Conservation (phyloP, 331 rosid genomes). For the Cydonia oblonga region DNA sequence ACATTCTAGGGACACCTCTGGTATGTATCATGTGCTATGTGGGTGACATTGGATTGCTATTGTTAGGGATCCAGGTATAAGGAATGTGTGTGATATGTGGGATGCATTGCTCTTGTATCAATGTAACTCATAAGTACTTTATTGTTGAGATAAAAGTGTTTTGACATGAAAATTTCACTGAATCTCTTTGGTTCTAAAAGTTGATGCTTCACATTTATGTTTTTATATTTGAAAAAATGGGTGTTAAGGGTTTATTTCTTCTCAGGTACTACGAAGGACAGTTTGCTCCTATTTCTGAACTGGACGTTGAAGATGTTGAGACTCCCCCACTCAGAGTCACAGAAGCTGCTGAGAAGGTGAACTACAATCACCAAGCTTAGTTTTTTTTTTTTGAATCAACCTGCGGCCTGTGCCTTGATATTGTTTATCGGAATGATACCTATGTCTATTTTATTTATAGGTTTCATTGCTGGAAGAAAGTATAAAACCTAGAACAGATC, state of each 20-base stretch:
- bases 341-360: conserved; percentile 87
- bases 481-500: conserved; percentile 70
- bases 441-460: conserved; percentile 25
- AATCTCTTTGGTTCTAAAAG: neutral
- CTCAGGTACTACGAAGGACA: conserved; percentile 90
- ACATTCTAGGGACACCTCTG: neutral
- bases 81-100: neutral
- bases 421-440: neutral
- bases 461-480: conserved; percentile 82
- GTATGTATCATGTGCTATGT: neutral
- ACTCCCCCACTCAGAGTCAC: conserved; percentile 39
- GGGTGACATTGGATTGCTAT: neutral
- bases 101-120: neutral
- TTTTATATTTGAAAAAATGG: neutral
- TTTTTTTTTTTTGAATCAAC: neutral
- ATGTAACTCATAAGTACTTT: neutral
- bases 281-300: conserved; percentile 68
- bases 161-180: neutral
- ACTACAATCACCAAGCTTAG: neutral
- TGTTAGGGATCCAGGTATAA: neutral
- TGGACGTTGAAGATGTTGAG: conserved; percentile 41
- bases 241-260: neutral
- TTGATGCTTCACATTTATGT: neutral
- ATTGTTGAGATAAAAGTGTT: neutral
- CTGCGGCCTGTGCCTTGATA: neutral